Evolutionary conservation across 169 alveolate species (phyloP), one percentile per base, ranked within the genome.

Genomic region (Sarcocystis neurona): DNA sequence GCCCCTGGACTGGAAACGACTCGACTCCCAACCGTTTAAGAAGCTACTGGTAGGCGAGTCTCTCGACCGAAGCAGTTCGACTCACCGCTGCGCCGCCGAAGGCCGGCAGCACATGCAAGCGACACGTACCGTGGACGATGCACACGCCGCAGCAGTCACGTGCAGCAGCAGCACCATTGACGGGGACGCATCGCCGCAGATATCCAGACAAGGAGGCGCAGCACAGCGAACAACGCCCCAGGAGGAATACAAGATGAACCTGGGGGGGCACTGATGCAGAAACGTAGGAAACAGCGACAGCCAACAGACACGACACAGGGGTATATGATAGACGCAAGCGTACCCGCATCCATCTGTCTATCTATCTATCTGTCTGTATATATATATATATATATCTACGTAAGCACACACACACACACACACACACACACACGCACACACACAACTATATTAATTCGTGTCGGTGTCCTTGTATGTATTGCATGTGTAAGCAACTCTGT

Each of bases 1-100:
- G 87, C 99, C 99, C 41, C 95, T 97, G 53, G 99, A 98, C 91
- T 97, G 99, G 99, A 97, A 98, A 95, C 95, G 96, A 88, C 95
- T 97, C 43, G 98, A 97, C 84, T 60, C 92, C 60, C 94, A 94
- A 96, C 98, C 99, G 53, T 97, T 98, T 98, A 97, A 97, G 92
- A 98, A 98, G 90, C 94, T 98, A 72, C 93, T 97, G 70, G 89
- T 84, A 46, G 0, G 89, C 72, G n/a, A n/a, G n/a, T n/a, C n/a
- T n/a, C 60, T 15, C 60, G 60, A 48, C 60, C 60, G 60, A 48
- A 6, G 27, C 15, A 6, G 6, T 48, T 6, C 15, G 27, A 48
- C 60, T 6, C 60, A 6, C 60, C 15, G 60, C 60, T 15, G n/a
- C n/a, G n/a, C n/a, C n/a, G n/a, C n/a, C n/a, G n/a, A n/a, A n/a